Base-by-base conservation (phyloP, 805 yeast species). In the Starmera amethionina region DNA sequence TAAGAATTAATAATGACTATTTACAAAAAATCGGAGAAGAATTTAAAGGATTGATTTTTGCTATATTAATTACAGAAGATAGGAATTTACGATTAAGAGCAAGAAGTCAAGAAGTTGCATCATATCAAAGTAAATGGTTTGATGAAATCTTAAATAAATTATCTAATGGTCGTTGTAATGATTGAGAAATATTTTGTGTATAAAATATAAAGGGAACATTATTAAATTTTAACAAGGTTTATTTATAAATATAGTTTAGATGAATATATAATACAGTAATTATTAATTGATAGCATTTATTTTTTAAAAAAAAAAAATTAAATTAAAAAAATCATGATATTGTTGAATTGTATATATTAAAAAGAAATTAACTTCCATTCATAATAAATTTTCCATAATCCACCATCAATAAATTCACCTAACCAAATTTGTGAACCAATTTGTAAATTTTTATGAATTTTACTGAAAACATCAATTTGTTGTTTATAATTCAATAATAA, bases 1-100 rank as follows among this genome's bases (percentile, higher is more conserved):
- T 41, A 44, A 54, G 16, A 13, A 34, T 34, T 11, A 34, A 34
- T 27, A 34, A 36, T 31, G 34, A 46, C 44, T 22, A 36, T 40
- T 28, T 48, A 41, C 29, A 41, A 36, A 22, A 35, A 40, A 36
- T 30, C 39, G 45, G 40, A 34, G 18, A 15, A 34, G 12, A 25
- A 34, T 9, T n/a, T 11, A 31, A 25, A 25, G 11, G 15, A 8
- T 15, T 37, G 27, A 16, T 22, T 12, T 37, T 32, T 54, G 76
- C 82, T 46, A 68, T 80, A 25, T 59, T 83, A 38, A 73, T 83
- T 31, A 79, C 89, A 2, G 90, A 83, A 58, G 90, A 84, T 54
- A 63, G 78, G 41, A 81, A 78, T 46, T 77, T 83, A 84, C 65
- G 83, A 46, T 57, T 77, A 33, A 73, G 84, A 46, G 79, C 86